Evolutionary conservation across 805 yeast genomes (phyloP), one percentile per base, ranked within the genome.

Genomic region (Candida boleticola): DNA sequence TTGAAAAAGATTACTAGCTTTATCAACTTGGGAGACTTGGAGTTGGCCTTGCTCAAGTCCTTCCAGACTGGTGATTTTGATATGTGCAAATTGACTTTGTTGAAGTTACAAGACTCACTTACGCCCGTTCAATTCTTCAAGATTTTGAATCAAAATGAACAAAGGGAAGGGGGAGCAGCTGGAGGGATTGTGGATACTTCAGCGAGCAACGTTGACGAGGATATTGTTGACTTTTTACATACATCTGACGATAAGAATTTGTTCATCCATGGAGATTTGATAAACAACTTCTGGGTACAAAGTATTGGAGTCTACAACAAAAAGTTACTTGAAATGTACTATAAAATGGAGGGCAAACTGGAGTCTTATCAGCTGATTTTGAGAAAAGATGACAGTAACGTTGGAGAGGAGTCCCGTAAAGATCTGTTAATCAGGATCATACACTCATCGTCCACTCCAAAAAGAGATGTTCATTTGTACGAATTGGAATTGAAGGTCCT

Each of bases 71-170:
- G 79, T 14, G 77, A 81, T 50, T 74, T 73, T 33, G 89, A 83
- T 55, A 65, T 88, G 29, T 72, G 83, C 5, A 63, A 73, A 36
- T 74, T 76, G 41, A 80, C 85, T 0, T 55, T 92, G 36, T 55
- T 80, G 14, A 68, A 73, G 20, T 64, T 90, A 20, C 69, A 72
- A 41, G 68, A 76, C 32, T 76, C 77, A 29, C 59, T 85, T 5
- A 71, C 88, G 0, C 53, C 73, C 2, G 80, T 93, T 0, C 85
- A 82, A 38, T 82, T 92, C 47, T 84, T 84, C 61, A 80, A 82
- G 47, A 50, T 85, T 3, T 57, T 92, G 36, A 80, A 78, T 49
- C 74, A 69, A 43, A 68, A 66, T 39, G 74, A 71, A 42, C 60
- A 56, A 26, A 52, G 59, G 13, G 22, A 18, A n/a, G 35, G 35